Base-by-base conservation (phyloP, 345 rosid genomes). In the Raphanus sativus region DNA sequence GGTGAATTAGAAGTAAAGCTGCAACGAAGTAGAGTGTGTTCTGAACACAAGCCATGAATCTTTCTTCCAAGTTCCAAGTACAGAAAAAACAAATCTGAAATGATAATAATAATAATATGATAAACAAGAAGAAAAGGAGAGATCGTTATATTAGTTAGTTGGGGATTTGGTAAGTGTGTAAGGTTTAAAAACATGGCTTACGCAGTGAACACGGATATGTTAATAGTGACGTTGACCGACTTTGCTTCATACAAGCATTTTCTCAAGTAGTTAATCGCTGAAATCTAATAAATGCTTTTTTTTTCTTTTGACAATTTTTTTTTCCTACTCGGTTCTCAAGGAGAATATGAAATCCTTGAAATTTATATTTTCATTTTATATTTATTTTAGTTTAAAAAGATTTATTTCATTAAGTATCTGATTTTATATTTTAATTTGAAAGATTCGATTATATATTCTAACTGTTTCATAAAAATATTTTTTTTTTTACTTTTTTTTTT, bases 31-130 rank as follows among this genome's bases (percentile, higher is more conserved):
- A 52, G 62, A 79, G 50, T 75, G 62, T 70, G 30, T 38, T 76
- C 62, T 13, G 38, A 8, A 70, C 52, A 66, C 28, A 70, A 81
- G 80, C 83, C 86, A 84, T 84, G 70, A 62, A 38, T 68, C 26
- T 79, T 4, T 71, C 62, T 71, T 50, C 75, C 16, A 24, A 30
- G 16, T 71, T 33, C 75, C n/a, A 24, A 40, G 17, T 38, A 6
- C 32, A 60, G 25, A n/a, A 32, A 32, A 62, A 21, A 36, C 34
- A 38, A 59, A 32, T 38, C 34, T 67, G 34, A 40, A 70, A 38
- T 8, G 28, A 8, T 56, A 28, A 59, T 21, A 56, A 55, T 11
- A 7, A 77, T 21, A 0, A 32, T 28, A 60, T 60, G 9, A 30
- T 4, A 30, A 2, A 1, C 28, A 24, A 34, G 58, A 10, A 15